Evolutionary conservation across 441 rosid genomes (phyloP).

Genomic region (Geranium incanum): DNA sequence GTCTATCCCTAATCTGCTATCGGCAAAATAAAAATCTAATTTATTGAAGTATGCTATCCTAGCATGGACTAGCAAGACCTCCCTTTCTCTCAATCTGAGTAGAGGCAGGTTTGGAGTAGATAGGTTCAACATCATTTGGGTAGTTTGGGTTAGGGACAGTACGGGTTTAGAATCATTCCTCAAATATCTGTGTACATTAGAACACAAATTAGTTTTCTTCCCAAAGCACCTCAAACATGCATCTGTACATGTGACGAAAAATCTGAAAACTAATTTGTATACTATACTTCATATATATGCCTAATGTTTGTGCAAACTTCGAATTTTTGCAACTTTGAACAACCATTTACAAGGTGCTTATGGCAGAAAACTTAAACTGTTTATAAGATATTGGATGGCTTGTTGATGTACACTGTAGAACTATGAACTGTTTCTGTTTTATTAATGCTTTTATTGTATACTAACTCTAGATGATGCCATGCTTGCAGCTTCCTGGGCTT

Average conservation of each 20-base stretch:
- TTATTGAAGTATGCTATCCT: neutral
- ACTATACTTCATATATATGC: neutral
- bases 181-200: neutral
- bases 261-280: constrained; percentile 3
- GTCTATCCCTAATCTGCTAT: neutral
- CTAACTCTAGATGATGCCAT: neutral
- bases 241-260: neutral
- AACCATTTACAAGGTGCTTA: neutral
- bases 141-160: neutral
- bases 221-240: neutral
- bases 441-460: neutral
- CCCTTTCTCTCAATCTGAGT: neutral
- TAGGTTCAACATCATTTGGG: neutral
- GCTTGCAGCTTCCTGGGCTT: constrained; percentile 79
- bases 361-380: neutral
- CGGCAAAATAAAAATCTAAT: neutral
- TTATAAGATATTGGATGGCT: neutral
- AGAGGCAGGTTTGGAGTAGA: neutral
- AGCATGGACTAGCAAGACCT: neutral
- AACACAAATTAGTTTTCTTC: too few relatives aligned
- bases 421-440: neutral
- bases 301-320: too few relatives aligned
- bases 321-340: neutral
- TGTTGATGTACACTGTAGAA: neutral
- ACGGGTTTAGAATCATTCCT: neutral